Conservation (phyloP, 2,329 filamentous ascomycete genomes). For the Aspergillus costaricaensis region DNA sequence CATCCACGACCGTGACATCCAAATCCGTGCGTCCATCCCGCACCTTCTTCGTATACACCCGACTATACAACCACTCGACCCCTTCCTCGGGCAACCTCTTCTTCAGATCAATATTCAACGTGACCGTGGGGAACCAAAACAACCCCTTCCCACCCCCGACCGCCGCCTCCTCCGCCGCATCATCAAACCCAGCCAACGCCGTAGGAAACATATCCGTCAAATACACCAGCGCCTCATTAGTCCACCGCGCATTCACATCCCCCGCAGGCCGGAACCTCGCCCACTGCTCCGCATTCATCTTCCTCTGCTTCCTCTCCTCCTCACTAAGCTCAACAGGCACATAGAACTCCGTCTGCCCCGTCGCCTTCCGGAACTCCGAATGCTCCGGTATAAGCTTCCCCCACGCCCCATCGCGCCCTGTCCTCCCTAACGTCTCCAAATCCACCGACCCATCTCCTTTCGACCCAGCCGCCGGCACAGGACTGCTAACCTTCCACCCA, state of each 20-base stretch:
- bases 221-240: constrained; percentile 64
- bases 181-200: constrained; percentile 57
- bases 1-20: constrained; percentile 69
- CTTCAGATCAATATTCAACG: constrained; percentile 76
- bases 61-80: constrained; percentile 70
- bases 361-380: constrained; percentile 50
- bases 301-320: constrained; percentile 20
- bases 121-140: constrained; percentile 76
- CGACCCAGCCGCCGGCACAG: constrained; percentile 40
- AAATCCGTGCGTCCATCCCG: constrained; percentile 73
- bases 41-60: constrained; percentile 66
- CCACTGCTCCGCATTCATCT: constrained; percentile 63
- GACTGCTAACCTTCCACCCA: constrained; percentile 54
- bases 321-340: constrained; percentile 26
- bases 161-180: constrained; percentile 30
- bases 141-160: constrained; percentile 33
- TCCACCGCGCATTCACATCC: constrained; percentile 55
- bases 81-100: constrained; percentile 67
- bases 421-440: constrained; percentile 21
- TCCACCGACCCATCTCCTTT: constrained; percentile 34
- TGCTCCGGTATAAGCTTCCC: constrained; percentile 28
- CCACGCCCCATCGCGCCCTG: constrained; percentile 33
- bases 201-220: constrained; percentile 70
- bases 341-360: constrained; percentile 53
- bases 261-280: constrained; percentile 60